Evolutionary conservation across 805 yeast genomes (phyloP).

Genomic region (Teunomyces panamensis): DNA sequence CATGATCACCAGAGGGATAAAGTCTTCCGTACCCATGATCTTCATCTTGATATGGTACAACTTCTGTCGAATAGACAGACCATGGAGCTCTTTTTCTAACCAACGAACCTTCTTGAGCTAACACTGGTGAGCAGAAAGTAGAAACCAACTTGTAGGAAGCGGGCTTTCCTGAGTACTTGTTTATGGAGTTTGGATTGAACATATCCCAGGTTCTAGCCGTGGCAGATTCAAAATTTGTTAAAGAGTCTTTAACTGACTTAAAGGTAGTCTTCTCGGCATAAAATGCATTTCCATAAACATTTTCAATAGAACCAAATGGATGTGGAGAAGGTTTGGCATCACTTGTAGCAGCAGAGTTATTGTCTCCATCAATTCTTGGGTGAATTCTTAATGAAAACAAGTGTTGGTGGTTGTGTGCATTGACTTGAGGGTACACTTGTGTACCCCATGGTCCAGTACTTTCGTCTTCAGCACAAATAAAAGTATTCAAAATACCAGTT

Average conservation of each 20-base stretch:
- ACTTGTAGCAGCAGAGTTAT: slow-evolving; percentile 66
- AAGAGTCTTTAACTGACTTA: slow-evolving; percentile 65
- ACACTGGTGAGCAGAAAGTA: slow-evolving; percentile 66
- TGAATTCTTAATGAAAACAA: slow-evolving; percentile 73
- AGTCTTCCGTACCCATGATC: slow-evolving; percentile 52
- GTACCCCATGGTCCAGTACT: slow-evolving; percentile 77
- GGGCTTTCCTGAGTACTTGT: slow-evolving; percentile 72
- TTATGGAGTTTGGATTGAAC: slow-evolving; percentile 65
- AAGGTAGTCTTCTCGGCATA: slow-evolving; percentile 61
- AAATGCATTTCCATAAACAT: slow-evolving; percentile 78
- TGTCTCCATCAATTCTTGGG: slow-evolving; percentile 79
- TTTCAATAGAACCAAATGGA: slow-evolving; percentile 64
- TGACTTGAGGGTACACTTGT: slow-evolving; percentile 72
- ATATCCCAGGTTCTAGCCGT: slow-evolving; percentile 77
- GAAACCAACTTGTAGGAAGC: slow-evolving; percentile 76
- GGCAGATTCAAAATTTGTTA: slow-evolving; percentile 56
- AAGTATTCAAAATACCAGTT: slow-evolving; percentile 81
- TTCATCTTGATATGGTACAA: slow-evolving; percentile 66
- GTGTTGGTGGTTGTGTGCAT: slow-evolving; percentile 88
- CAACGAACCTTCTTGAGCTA: slow-evolving; percentile 71
- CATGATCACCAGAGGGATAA: slow-evolving; percentile 79
- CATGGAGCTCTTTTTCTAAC: slow-evolving; percentile 82
- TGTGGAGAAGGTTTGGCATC: slow-evolving; percentile 61
- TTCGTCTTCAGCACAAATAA: slow-evolving; percentile 60
- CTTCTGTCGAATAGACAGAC: slow-evolving; percentile 66